These are phyloP conservation scores for Yamadazyma olivae DNA, from an alignment of 805 yeast genomes.

Conservation along the genomic window DNA sequence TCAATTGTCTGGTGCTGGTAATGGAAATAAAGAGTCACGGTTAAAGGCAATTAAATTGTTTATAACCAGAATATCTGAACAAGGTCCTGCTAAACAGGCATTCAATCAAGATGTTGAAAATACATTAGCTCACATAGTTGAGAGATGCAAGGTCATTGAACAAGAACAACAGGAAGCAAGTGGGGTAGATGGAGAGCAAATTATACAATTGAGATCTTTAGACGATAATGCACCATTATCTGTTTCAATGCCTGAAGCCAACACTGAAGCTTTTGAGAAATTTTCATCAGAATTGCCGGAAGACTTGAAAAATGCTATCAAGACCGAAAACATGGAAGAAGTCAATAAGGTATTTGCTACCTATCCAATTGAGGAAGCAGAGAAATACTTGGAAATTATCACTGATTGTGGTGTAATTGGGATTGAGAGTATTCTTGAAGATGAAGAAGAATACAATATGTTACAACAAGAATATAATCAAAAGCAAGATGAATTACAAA, in stretches of 20 bases:
- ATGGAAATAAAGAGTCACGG: slow-evolving; percentile 24
- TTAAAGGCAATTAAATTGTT: slow-evolving; percentile 58
- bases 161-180: slow-evolving; percentile 42
- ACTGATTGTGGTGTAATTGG: slow-evolving; percentile 83
- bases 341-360: slow-evolving; percentile 80
- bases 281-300: slow-evolving; percentile 55
- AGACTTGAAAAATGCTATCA: slow-evolving; percentile 72
- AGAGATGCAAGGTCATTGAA: slow-evolving; percentile 67
- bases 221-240: slow-evolving; percentile 78
- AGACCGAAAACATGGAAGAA: slow-evolving; percentile 65
- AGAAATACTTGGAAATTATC: slow-evolving; percentile 65
- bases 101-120: slow-evolving; percentile 70
- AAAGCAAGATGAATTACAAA: slow-evolving; percentile 12
- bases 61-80: slow-evolving; percentile 54
- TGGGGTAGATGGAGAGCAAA: slow-evolving; percentile 50
- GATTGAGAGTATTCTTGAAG: slow-evolving; percentile 70
- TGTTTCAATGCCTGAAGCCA: slow-evolving; percentile 63
- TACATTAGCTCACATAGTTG: slow-evolving; percentile 72
- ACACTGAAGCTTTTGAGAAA: slow-evolving; percentile 52
- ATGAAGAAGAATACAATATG: slow-evolving; percentile 63
- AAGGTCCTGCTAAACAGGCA: slow-evolving; percentile 63
- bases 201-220: slow-evolving; percentile 82
- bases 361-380: slow-evolving; percentile 77
- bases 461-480: slow-evolving; percentile 44
- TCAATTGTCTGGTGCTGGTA: slow-evolving; percentile 35